phyloP scores from a whole-genome alignment of 176 grass and related monocot species.

The Carex littledalei region DNA sequence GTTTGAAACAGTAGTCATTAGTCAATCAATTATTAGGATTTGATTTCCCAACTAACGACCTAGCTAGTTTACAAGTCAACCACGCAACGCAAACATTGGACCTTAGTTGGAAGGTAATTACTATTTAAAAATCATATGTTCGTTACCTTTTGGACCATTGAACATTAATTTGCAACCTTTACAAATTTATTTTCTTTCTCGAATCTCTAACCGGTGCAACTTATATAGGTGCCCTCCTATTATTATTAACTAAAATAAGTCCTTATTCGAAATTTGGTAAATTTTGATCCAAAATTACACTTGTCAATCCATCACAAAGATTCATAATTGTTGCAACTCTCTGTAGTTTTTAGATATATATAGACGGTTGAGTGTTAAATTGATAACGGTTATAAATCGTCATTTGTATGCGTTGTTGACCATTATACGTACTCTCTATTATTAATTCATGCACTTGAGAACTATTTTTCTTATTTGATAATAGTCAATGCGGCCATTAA shows the following conservation, averaged over 20 bases:
- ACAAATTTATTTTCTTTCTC: neutral
- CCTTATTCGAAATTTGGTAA: neutral
- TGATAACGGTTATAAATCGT: too few species aligned
- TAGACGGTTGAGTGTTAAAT: too few species aligned
- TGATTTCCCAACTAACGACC: slow-evolving; percentile 30
- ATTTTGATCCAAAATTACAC: neutral
- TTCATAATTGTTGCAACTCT: too few species aligned
- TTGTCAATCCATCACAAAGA: neutral
- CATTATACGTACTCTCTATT: too few species aligned
- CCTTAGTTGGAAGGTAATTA: slow-evolving; percentile 9
- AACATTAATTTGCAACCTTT: neutral
- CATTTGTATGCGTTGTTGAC: too few species aligned
- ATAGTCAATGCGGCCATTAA: too few species aligned
- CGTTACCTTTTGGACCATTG: neutral
- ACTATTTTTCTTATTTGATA: too few species aligned
- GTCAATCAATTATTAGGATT: slow-evolving; percentile 35
- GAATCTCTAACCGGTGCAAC: neutral
- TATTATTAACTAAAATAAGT: neutral
- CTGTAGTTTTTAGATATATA: too few species aligned
- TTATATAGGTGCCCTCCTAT: neutral
- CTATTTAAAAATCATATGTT: neutral
- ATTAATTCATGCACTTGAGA: too few species aligned
- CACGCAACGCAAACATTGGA: slow-evolving; percentile 7
- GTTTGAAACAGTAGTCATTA: slow-evolving; percentile 14
- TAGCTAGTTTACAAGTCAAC: slow-evolving; percentile 16